Percentiles rank a stretch among this genome's conserved stretches.
Evolutionary conservation across 768 basidiomycete species (phyloP).

Genomic region (Scleroderma citrinum): DNA sequence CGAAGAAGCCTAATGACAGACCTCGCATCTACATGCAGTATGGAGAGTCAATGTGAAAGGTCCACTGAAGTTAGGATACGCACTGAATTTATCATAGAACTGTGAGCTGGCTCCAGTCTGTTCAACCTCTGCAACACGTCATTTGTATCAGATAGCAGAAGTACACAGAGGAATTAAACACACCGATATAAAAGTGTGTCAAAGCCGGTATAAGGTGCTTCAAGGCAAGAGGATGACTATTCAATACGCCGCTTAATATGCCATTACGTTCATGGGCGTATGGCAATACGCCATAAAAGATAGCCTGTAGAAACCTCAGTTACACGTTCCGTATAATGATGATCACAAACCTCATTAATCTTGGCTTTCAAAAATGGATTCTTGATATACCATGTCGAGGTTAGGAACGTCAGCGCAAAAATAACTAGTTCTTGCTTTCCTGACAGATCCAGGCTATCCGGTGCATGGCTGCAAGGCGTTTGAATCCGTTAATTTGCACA

Average conservation of each 20-base stretch:
- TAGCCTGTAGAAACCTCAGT: slow-evolving; percentile 39
- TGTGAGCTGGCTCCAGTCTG: slow-evolving; percentile 96
- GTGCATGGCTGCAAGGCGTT: slow-evolving; percentile 43
- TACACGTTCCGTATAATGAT: neutral
- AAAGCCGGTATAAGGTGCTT: slow-evolving; percentile 87
- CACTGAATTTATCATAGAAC: slow-evolving; percentile 97
- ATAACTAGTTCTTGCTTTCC: slow-evolving; percentile 84
- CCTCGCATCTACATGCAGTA: slow-evolving; percentile 44
- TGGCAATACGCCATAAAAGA: slow-evolving; percentile 68
- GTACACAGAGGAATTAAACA: slow-evolving; percentile 13
- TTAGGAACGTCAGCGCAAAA: slow-evolving; percentile 86
- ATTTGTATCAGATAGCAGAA: neutral
- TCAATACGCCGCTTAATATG: slow-evolving; percentile 76
- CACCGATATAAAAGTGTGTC: slow-evolving; percentile 93
- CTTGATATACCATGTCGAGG: slow-evolving; percentile 96
- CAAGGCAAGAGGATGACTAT: slow-evolving; percentile 77
- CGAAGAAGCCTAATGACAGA: slow-evolving; percentile 14
- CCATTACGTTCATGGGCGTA: slow-evolving; percentile 63
- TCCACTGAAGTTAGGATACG: slow-evolving; percentile 24
- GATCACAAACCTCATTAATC: slow-evolving; percentile 70
- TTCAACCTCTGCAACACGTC: slow-evolving; percentile 72
- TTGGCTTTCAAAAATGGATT: slow-evolving; percentile 97
- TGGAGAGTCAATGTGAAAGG: slow-evolving; percentile 6
- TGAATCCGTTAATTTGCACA: neutral
- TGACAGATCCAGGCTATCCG: slow-evolving; percentile 74